phyloP scores from a whole-genome alignment of 257 asterid genomes.

The Salvia hispanica region DNA sequence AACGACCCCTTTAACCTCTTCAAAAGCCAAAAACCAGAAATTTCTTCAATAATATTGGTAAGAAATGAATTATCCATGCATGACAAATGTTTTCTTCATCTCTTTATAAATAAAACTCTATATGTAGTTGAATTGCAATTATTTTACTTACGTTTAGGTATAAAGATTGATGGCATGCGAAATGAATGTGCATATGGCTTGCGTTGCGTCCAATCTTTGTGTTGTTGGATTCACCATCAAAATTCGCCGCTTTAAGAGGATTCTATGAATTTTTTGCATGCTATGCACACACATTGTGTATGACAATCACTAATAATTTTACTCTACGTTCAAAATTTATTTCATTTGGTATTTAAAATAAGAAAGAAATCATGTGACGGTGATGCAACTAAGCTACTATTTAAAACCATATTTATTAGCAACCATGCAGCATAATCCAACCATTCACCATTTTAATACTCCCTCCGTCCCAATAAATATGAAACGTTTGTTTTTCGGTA shows the following conservation, averaged over 20 bases:
- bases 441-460: too few relatives aligned
- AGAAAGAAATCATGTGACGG: too few relatives aligned
- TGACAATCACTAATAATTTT: not conserved
- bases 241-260: not conserved
- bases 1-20: not conserved
- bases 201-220: conserved; percentile 16
- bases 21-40: too few relatives aligned
- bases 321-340: too few relatives aligned
- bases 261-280: not conserved
- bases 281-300: not conserved
- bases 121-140: not conserved
- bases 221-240: not conserved
- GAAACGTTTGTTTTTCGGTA: too few relatives aligned
- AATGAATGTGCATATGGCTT: not conserved
- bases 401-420: too few relatives aligned
- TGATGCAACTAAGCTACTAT: too few relatives aligned
- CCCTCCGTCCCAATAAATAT: too few relatives aligned
- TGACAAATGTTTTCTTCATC: not conserved
- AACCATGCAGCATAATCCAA: too few relatives aligned
- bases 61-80: conserved; percentile 1
- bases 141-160: not conserved
- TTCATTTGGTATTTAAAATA: too few relatives aligned
- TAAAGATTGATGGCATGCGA: not conserved
- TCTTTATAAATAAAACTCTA: not conserved
- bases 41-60: not conserved